Percentiles rank a stretch among this genome's conserved stretches.
phyloP scores from a whole-genome alignment of 2,329 filamentous ascomycete species.

The Paraconiothyrium sp. region DNA sequence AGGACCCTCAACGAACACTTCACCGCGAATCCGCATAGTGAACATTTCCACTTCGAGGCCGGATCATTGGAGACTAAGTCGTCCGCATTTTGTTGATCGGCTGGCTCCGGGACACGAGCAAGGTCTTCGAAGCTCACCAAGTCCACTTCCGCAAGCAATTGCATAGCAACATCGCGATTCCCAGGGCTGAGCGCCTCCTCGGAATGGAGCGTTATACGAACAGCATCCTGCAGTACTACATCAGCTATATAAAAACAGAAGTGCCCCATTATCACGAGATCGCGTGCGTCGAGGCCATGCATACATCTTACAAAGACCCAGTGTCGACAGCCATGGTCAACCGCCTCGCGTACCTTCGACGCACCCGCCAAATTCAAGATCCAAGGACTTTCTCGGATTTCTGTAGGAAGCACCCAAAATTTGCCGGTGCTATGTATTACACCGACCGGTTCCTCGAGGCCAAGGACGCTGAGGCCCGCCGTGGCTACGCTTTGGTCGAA shows the following conservation, averaged over 20 bases:
- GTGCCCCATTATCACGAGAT: conserved; percentile 29
- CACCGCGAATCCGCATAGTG: conserved; percentile 14
- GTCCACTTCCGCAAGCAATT: conserved; percentile 16
- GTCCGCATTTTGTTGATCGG: conserved; percentile 17
- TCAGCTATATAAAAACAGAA: conserved; percentile 21
- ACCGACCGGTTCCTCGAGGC: conserved; percentile 19
- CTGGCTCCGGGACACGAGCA: conserved; percentile 20
- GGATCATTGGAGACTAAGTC: conserved; percentile 13
- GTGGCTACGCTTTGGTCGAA: not conserved
- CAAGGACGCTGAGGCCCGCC: conserved; percentile 10
- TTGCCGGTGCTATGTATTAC: conserved; percentile 14
- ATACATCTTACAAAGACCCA: conserved; percentile 21
- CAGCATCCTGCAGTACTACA: conserved; percentile 12
- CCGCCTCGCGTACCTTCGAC: conserved; percentile 19
- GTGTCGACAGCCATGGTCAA: conserved; percentile 30
- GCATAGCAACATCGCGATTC: conserved; percentile 18
- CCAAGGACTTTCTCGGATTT: conserved; percentile 18
- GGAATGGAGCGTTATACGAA: conserved; percentile 28
- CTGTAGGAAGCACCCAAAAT: conserved; percentile 13
- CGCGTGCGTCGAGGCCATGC: conserved; percentile 17
- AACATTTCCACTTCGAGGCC: conserved; percentile 14
- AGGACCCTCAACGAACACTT: conserved; percentile 22
- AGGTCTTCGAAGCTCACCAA: conserved; percentile 20
- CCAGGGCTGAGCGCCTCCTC: conserved; percentile 23
- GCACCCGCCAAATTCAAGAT: conserved; percentile 18